A percentile compares a stretch with the other conserved stretches of the same genome.
Evolutionary conservation across 1,139 yeast species (phyloP).

Genomic region (Schizosaccharomyces versatilis): DNA sequence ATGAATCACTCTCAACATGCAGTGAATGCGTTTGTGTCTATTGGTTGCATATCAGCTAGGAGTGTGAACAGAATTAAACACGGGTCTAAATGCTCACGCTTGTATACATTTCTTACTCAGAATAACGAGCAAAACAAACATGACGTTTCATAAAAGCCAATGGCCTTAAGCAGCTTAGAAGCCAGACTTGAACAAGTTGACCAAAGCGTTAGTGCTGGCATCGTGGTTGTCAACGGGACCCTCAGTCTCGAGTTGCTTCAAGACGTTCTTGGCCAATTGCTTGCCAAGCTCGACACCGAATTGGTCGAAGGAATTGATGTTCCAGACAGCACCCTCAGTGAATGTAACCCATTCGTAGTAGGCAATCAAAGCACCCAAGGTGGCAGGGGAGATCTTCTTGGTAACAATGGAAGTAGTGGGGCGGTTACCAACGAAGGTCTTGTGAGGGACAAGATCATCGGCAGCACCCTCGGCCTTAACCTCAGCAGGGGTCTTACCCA

Average conservation of each 20-base stretch:
- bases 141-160: not conserved
- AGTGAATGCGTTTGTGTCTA: too few species aligned
- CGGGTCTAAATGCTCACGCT: too few species aligned
- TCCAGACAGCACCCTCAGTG: conserved; percentile 97
- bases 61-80: too few species aligned
- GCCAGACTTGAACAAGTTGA: conserved; percentile 65
- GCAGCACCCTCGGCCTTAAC: conserved; percentile 69
- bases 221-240: conserved; percentile 49
- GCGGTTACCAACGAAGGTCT: conserved; percentile 90
- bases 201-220: conserved; percentile 71
- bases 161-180: not conserved
- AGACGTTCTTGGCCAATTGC: conserved; percentile 87
- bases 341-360: conserved; percentile 93
- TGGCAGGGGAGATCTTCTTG: conserved; percentile 86
- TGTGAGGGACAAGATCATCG: conserved; percentile 76
- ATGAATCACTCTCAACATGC: too few species aligned
- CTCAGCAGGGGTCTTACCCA: conserved; percentile 69
- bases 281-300: conserved; percentile 99
- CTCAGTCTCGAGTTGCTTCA: conserved; percentile 54
- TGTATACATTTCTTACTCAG: too few species aligned
- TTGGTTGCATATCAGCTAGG: too few species aligned
- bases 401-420: conserved; percentile 95
- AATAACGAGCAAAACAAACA: too few species aligned
- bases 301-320: conserved; percentile 96
- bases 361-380: conserved; percentile 86